phyloP scores from a whole-genome alignment of 148 eudicot genomes.

The Chenopodium berlandieri region DNA sequence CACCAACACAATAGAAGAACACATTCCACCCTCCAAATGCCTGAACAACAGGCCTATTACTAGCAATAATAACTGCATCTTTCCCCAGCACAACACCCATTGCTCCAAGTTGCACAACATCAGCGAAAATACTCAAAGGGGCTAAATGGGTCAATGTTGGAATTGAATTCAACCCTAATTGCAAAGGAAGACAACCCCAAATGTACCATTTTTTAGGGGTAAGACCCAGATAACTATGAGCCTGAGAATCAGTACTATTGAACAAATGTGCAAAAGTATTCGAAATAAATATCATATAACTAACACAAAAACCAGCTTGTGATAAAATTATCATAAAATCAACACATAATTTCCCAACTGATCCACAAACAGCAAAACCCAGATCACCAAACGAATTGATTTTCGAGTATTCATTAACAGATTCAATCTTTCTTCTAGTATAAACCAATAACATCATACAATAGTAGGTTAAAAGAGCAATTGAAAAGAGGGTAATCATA shows the following conservation, averaged over 20 bases:
- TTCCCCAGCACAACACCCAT: slow-evolving; percentile 72
- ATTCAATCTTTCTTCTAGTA: slow-evolving; percentile 51
- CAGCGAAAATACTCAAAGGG: slow-evolving; percentile 84
- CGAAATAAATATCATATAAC: slow-evolving; percentile 63
- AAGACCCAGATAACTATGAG: slow-evolving; percentile 34
- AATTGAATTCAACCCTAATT: slow-evolving; percentile 66
- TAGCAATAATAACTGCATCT: slow-evolving; percentile 35
- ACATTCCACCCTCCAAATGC: slow-evolving; percentile 53
- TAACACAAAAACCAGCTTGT: slow-evolving; percentile 73
- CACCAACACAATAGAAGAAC: slow-evolving; percentile 67
- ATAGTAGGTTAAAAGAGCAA: slow-evolving; percentile 45
- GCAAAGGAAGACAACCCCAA: slow-evolving; percentile 72
- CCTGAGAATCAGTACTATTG: slow-evolving; percentile 17
- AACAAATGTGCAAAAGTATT: slow-evolving; percentile 59
- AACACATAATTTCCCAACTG: slow-evolving; percentile 55
- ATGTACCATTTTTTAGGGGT: slow-evolving; percentile 51
- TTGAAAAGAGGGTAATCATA: slow-evolving; percentile 33
- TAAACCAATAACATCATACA: slow-evolving; percentile 58
- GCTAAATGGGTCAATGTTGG: slow-evolving; percentile 78
- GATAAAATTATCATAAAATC: slow-evolving; percentile 70
- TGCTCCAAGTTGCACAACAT: slow-evolving; percentile 62
- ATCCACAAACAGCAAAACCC: slow-evolving; percentile 68
- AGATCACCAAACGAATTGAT: slow-evolving; percentile 75
- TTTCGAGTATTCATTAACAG: slow-evolving; percentile 35
- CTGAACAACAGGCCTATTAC: slow-evolving; percentile 31